Evolutionary conservation across 1,139 yeast genomes (phyloP).

Genomic region (Blastobotrys indianensis): DNA sequence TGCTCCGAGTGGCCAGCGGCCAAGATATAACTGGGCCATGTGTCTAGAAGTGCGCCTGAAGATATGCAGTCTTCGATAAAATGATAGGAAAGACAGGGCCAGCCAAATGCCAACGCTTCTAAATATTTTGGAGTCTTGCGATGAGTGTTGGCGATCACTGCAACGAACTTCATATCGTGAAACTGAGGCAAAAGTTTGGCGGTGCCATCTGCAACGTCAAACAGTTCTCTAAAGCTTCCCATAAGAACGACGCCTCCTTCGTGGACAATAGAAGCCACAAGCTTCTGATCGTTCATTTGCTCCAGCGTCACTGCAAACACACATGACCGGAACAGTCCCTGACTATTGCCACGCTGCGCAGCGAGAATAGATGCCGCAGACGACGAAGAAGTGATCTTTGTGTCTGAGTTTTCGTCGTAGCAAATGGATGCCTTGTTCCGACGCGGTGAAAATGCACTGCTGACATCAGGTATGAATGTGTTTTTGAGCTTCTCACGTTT

Average conservation of each 20-base stretch:
- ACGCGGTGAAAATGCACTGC: slow-evolving; percentile 1
- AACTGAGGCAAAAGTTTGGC: slow-evolving; percentile 1
- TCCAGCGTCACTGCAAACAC: slow-evolving; percentile 38
- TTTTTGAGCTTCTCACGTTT: slow-evolving; percentile 8
- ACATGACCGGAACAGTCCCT: slow-evolving; percentile 37
- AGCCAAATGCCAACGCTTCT: slow-evolving; percentile 80
- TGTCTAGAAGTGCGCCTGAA: slow-evolving; percentile 26
- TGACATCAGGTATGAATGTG: background rate
- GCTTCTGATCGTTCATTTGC: slow-evolving; percentile 36
- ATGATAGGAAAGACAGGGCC: slow-evolving; percentile 71
- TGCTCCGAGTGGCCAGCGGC: slow-evolving; percentile 62
- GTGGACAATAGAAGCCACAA: slow-evolving; percentile 36
- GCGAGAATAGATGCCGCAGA: background rate
- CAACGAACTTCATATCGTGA: slow-evolving; percentile 43
- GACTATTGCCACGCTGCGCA: background rate
- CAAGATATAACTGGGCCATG: slow-evolving; percentile 54
- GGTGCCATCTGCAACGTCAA: slow-evolving; percentile 16
- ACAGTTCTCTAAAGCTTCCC: slow-evolving; percentile 40
- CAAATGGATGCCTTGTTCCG: slow-evolving; percentile 7
- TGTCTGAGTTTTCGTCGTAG: slow-evolving; percentile 2
- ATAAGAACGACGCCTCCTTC: slow-evolving; percentile 54
- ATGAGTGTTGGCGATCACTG: slow-evolving; percentile 53
- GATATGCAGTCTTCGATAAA: slow-evolving; percentile 53
- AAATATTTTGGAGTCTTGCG: slow-evolving; percentile 70
- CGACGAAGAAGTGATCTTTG: background rate